These are phyloP conservation scores for Phytopythium boreale DNA, from an alignment of 352 stramenopile genomes.

Conservation along the genomic window DNA sequence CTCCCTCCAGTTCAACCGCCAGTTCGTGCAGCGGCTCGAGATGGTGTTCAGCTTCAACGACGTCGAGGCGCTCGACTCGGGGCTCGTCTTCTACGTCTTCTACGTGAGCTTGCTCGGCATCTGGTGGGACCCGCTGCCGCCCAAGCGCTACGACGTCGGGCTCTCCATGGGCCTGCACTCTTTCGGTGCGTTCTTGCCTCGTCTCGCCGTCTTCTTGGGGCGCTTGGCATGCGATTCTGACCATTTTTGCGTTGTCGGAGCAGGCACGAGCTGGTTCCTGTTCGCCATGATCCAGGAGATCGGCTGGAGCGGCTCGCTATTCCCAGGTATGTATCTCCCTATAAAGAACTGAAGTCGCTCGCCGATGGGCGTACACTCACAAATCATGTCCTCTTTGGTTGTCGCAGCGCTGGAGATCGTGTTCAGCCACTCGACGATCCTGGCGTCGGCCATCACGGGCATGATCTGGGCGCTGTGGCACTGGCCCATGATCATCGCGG, in stretches of 20 bases:
- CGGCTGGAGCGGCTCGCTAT: conserved; percentile 85
- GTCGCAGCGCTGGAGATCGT: conserved; percentile 76
- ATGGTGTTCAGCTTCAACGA: conserved; percentile 89
- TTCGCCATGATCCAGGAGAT: conserved; percentile 82
- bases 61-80: conserved; percentile 80
- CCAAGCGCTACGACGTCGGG: conserved; percentile 75
- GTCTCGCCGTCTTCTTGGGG: no score
- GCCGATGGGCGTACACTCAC: no score
- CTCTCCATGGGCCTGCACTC: conserved; percentile 63
- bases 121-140: conserved; percentile 83
- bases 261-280: conserved; percentile 86
- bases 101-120: conserved; percentile 80
- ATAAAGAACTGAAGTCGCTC: no score
- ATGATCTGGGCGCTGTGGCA: conserved; percentile 85
- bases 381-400: no score
- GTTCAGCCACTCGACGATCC: conserved; percentile 83
- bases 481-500: conserved; percentile 87
- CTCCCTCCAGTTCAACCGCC: conserved; percentile 72
- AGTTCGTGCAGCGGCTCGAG: conserved; percentile 81
- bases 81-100: conserved; percentile 87
- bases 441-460: conserved; percentile 83
- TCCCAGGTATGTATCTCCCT: conserved; percentile 73
- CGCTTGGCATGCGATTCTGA: no score
- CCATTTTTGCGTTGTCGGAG: conserved; percentile 11
- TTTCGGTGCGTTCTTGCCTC: conserved; percentile 50